Conservation (phyloP, 768 basidiomycete species). For the Psilocybe sp. region DNA sequence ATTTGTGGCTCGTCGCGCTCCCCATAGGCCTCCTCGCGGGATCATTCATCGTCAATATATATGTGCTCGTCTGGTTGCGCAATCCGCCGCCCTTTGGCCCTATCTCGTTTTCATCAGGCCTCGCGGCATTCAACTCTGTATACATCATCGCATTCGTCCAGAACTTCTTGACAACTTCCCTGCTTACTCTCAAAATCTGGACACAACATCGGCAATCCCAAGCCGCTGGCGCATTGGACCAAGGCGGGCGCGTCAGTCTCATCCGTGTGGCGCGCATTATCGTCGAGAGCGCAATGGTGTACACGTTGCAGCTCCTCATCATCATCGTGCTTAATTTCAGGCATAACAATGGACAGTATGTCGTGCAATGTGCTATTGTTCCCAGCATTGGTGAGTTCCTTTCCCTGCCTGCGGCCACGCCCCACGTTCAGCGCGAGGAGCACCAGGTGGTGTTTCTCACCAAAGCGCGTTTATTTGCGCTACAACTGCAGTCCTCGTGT, state of each 20-base stretch:
- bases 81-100: slow-evolving; percentile 1
- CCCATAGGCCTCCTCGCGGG: slow-evolving; percentile 14
- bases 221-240: slow-evolving; percentile 10
- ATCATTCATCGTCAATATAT: slow-evolving; percentile 8
- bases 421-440: no score
- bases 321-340: slow-evolving; percentile 13
- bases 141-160: slow-evolving; percentile 19
- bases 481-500: neutral
- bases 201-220: slow-evolving; percentile 17
- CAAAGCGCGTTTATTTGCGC: neutral
- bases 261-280: slow-evolving; percentile 13
- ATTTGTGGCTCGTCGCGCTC: slow-evolving; percentile 12
- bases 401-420: neutral
- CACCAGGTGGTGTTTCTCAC: no score
- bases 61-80: slow-evolving; percentile 18
- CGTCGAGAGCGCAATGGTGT: slow-evolving; percentile 19
- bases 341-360: slow-evolving; percentile 6
- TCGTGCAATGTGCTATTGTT: slow-evolving; percentile 15
- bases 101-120: neutral
- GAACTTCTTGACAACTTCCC: slow-evolving; percentile 21
- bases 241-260: slow-evolving; percentile 5
- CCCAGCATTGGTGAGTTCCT: slow-evolving; percentile 15
- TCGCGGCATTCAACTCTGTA: slow-evolving; percentile 16
- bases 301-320: slow-evolving; percentile 15
- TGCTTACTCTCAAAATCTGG: slow-evolving; percentile 21